Conservation (phyloP, 2,329 filamentous ascomycete genomes). For the Elsinoe australis region DNA sequence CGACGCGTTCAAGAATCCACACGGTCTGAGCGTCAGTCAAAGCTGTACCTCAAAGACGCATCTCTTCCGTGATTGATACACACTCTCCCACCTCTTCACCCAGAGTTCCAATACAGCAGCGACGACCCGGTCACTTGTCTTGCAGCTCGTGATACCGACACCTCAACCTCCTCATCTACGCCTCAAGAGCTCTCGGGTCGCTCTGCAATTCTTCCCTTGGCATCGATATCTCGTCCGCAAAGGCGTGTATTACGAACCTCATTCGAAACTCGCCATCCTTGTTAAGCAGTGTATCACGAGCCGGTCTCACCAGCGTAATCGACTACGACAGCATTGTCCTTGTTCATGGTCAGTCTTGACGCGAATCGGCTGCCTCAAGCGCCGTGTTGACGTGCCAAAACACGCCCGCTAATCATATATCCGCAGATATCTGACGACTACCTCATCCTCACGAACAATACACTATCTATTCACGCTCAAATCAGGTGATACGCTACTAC, state of each 20-base stretch:
- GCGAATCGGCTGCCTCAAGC: slow-evolving; percentile 9
- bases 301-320: slow-evolving; percentile 15
- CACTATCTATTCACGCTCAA: slow-evolving; percentile 6
- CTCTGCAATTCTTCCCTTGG: slow-evolving; percentile 18
- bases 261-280: slow-evolving; percentile 4
- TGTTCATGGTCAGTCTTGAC: slow-evolving; percentile 18
- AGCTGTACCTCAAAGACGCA: slow-evolving; percentile 4
- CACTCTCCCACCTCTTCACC: slow-evolving; percentile 9
- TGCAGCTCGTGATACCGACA: background rate
- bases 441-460: background rate
- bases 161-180: slow-evolving; percentile 1
- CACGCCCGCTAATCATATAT: background rate
- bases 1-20: background rate
- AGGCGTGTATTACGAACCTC: slow-evolving; percentile 9
- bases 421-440: slow-evolving; percentile 13
- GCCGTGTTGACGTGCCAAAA: slow-evolving; percentile 16
- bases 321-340: slow-evolving; percentile 12
- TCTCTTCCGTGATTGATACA: slow-evolving; percentile 11
- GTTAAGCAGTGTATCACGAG: slow-evolving; percentile 14
- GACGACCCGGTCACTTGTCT: slow-evolving; percentile 1
- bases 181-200: slow-evolving; percentile 1
- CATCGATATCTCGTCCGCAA: slow-evolving; percentile 15
- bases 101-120: slow-evolving; percentile 3
- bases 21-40: slow-evolving; percentile 9
- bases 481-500: slow-evolving; percentile 13